Evolutionary conservation across 768 basidiomycete genomes (phyloP), one percentile per base, ranked within the genome.

Genomic region (Naganishia randhawae): DNA sequence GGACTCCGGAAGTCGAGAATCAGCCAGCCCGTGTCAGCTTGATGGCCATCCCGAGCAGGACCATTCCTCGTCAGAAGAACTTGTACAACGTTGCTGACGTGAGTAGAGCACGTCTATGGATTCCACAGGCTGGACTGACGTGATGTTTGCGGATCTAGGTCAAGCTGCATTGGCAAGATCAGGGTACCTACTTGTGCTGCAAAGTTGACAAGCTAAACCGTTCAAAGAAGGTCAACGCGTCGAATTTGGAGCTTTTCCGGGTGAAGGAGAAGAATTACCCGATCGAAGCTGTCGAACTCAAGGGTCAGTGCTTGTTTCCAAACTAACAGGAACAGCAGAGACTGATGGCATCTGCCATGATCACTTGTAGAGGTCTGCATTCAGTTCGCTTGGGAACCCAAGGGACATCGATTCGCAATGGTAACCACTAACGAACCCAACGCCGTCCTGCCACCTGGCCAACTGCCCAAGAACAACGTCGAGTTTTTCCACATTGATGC

Each of bases 321-420:
- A 14, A 55, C 8, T 5, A 50, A 35, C 35, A n/a, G 19, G 1
- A 32, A 22, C 3, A 35, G 29, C 2, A 32, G 19, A 39, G 31
- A 48, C 41, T 29, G 50, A 11, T 55, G 37, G 54, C 48, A 66
- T 52, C 69, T 74, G 55, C 69, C 70, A 50, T 22, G 39, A 22
- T 42, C 52, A 16, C 63, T 19, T 67, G 45, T 76, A 92, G 95
- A 97, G 80, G 87, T 92, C 41, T 95, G 95, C 42, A 88, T 88
- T 63, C 92, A 95, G 74, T 98, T 99, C 80, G 92, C 92, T 52
- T 98, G 96, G 96, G 96, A 98, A 80, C 95, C 96, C n/a, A 89
- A 89, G 79, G 92, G 95, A 70, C 89, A 91, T 76, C 88, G 96
- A 37, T 99, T 98, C 81, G 92, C 91, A 50, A 92, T 98, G 71